Conservation (phyloP, 1,284 basidiomycete species). For the Fomitopsis palustris region DNA sequence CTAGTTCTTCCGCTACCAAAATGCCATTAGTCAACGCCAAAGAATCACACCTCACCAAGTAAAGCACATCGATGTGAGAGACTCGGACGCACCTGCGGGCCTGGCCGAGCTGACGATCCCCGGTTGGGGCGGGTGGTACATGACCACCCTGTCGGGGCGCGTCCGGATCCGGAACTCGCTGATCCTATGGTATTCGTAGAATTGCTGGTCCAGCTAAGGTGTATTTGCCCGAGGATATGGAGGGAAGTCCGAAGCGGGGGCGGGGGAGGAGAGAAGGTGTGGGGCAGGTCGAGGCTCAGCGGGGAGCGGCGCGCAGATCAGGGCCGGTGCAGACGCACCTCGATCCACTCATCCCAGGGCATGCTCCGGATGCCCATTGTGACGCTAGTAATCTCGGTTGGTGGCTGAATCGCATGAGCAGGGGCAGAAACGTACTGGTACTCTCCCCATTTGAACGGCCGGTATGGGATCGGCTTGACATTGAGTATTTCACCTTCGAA, state of each 20-base stretch:
- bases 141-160: conserved; percentile 45
- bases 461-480: conserved; percentile 55
- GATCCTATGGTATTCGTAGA: conserved; percentile 49
- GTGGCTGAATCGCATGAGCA: background rate
- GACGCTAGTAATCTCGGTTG: conserved; percentile 38
- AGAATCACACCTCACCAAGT: background rate
- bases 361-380: conserved; percentile 71
- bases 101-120: conserved; percentile 48
- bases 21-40: conserved; percentile 1
- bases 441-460: conserved; percentile 60
- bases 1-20: conserved; percentile 54
- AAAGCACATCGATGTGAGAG: background rate
- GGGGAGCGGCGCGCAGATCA: background rate
- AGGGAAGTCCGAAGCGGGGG: background rate
- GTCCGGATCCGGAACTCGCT: conserved; percentile 49
- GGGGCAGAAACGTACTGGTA: conserved; percentile 47
- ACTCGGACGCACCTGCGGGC: conserved; percentile 44
- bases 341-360: conserved; percentile 68
- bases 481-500: conserved; percentile 36
- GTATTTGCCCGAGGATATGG: background rate
- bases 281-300: background rate
- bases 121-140: conserved; percentile 33
- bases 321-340: conserved; percentile 33
- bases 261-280: background rate
- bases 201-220: conserved; percentile 51